phyloP scores from a whole-genome alignment of 164 flowering plant species.

The Tetrastigma voinierianum region DNA sequence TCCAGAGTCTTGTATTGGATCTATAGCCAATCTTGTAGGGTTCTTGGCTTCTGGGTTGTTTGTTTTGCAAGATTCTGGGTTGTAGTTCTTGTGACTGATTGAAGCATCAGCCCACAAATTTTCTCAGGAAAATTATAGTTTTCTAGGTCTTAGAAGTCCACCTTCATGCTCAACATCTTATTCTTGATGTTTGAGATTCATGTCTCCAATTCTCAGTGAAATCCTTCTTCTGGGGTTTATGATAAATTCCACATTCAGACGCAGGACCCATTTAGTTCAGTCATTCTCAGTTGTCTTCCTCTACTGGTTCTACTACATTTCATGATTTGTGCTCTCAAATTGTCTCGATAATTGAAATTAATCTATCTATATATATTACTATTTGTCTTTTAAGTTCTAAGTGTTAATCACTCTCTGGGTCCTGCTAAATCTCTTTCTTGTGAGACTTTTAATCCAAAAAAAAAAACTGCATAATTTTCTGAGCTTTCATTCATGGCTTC shows the following conservation, averaged over 20 bases:
- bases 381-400: conserved; percentile 1
- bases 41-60: too few species aligned
- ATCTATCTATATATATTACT: not conserved
- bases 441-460: not conserved
- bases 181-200: conserved; percentile 47
- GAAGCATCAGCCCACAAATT: not conserved
- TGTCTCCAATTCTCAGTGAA: conserved; percentile 59
- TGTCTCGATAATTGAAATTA: not conserved
- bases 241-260: conserved; percentile 44
- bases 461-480: not conserved
- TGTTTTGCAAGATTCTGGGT: not conserved
- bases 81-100: not conserved
- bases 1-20: not conserved
- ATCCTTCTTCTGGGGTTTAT: conserved; percentile 39
- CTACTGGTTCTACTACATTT: conserved; percentile 54
- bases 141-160: not conserved
- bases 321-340: conserved; percentile 19
- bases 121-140: not conserved
- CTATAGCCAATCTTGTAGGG: not conserved
- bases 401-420: conserved; percentile 12
- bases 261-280: conserved; percentile 59
- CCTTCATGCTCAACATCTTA: conserved; percentile 29
- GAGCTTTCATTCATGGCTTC: conserved; percentile 32
- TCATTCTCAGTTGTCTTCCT: conserved; percentile 67
- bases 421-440: conserved; percentile 16